These are phyloP conservation scores for Prunus davidiana DNA, from an alignment of 306 rosid genomes.

Conservation along the genomic window DNA sequence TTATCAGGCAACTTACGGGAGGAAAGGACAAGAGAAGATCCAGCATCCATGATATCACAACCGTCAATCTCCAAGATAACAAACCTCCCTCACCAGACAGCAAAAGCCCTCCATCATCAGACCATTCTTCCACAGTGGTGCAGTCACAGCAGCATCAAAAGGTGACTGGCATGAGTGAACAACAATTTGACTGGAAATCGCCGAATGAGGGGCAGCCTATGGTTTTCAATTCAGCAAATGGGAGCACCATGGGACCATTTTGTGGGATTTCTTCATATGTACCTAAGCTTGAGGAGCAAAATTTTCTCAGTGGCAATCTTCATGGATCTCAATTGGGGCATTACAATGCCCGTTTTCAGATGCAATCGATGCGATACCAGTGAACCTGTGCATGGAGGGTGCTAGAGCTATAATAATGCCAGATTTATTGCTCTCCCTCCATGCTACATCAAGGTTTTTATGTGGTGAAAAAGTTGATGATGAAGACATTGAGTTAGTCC, in stretches of 20 bases:
- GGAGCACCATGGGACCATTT: conserved; percentile 46
- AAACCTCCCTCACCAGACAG: conserved; percentile 41
- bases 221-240: conserved; percentile 42
- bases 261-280: conserved; percentile 52
- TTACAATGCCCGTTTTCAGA: conserved; percentile 45
- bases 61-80: conserved; percentile 54
- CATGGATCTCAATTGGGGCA: conserved; percentile 51
- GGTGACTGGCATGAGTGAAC: conserved; percentile 32
- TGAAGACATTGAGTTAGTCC: conserved; percentile 41
- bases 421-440: conserved; percentile 7
- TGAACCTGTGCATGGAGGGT: conserved; percentile 29
- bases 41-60: conserved; percentile 91
- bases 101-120: conserved; percentile 35
- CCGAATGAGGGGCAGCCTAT: conserved; percentile 34
- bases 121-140: conserved; percentile 22
- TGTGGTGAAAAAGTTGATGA: conserved; percentile 56
- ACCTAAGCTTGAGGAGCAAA: conserved; percentile 49
- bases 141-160: conserved; percentile 41
- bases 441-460: conserved; percentile 19
- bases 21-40: conserved; percentile 91
- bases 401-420: conserved; percentile 2
- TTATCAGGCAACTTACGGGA: conserved; percentile 66
- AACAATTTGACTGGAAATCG: conserved; percentile 46
- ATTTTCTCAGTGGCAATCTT: conserved; percentile 39
- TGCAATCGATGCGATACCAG: conserved; percentile 53